Evolutionary conservation across 139 green algal genomes (phyloP).

Genomic region (Eudorina sp.): DNA sequence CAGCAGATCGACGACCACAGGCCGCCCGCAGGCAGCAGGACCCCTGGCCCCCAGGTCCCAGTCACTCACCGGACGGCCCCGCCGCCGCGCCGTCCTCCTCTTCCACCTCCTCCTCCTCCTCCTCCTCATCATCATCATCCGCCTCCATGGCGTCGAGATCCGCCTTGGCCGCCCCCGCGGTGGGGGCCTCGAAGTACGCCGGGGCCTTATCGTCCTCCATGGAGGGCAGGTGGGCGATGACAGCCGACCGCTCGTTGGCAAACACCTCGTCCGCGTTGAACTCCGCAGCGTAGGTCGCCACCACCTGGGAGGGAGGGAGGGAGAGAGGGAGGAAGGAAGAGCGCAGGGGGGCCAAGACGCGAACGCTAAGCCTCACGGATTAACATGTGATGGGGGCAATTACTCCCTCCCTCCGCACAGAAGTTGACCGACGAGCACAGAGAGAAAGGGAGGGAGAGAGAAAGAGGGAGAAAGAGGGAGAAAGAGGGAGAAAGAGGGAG

Average conservation of each 20-base stretch:
- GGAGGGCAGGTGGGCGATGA: slow-evolving; percentile 82
- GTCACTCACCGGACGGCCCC: slow-evolving; percentile 6
- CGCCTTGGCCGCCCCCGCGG: slow-evolving; percentile 27
- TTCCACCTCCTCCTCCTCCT: slow-evolving; percentile 48
- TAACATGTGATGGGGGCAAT: too few species aligned
- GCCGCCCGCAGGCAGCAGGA: background rate
- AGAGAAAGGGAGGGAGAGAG: too few species aligned
- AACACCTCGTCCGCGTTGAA: slow-evolving; percentile 76
- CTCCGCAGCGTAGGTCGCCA: slow-evolving; percentile 76
- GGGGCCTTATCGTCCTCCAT: slow-evolving; percentile 58
- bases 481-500: too few species aligned
- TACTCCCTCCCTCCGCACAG: too few species aligned
- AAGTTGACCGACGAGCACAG: too few species aligned
- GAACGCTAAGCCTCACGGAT: too few species aligned
- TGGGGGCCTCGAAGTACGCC: slow-evolving; percentile 71
- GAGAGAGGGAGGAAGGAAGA: too few species aligned
- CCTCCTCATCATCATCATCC: slow-evolving; percentile 52
- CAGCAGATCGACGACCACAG: too few species aligned
- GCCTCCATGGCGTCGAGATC: slow-evolving; percentile 40
- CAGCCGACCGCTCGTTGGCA: slow-evolving; percentile 72
- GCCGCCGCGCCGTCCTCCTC: slow-evolving; percentile 48
- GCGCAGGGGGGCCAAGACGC: too few species aligned
- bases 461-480: too few species aligned
- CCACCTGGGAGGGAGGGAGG: slow-evolving; percentile 66
- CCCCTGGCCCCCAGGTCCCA: background rate